These are phyloP conservation scores for Fusarium torulosum DNA, from an alignment of 2,329 filamentous ascomycete genomes.

Conservation along the genomic window DNA sequence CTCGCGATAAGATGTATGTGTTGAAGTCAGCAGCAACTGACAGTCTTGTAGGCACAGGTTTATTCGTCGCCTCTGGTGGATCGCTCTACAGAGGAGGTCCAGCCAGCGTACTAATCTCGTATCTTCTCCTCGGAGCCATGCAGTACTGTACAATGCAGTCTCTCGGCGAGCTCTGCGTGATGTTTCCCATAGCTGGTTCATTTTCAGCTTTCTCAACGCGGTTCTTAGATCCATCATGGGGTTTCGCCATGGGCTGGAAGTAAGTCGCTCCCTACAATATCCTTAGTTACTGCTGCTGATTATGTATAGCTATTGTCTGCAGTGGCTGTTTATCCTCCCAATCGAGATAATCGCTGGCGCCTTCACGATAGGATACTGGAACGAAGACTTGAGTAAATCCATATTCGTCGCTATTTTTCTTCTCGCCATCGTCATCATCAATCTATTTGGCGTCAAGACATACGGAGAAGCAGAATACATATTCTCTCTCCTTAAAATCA, in stretches of 20 bases:
- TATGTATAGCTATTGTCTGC: conserved; percentile 76
- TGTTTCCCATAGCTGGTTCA: conserved; percentile 91
- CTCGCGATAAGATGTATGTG: neutral
- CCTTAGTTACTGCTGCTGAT: neutral
- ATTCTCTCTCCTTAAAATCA: conserved; percentile 87
- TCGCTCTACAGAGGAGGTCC: conserved; percentile 82
- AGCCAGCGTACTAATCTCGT: conserved; percentile 81
- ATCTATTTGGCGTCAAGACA: conserved; percentile 87
- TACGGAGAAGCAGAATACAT: conserved; percentile 93
- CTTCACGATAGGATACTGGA: conserved; percentile 87
- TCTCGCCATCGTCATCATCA: conserved; percentile 79
- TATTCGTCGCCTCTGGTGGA: conserved; percentile 86
- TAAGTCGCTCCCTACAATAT: conserved; percentile 55
- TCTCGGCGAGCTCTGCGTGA: conserved; percentile 88
- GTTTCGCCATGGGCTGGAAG: conserved; percentile 97
- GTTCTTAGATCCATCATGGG: conserved; percentile 94
- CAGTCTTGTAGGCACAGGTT: conserved; percentile 72
- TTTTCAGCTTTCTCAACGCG: conserved; percentile 95
- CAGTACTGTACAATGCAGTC: conserved; percentile 93
- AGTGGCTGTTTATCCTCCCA: conserved; percentile 87
- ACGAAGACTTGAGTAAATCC: conserved; percentile 70
- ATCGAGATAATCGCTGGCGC: conserved; percentile 89
- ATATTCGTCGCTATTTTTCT: conserved; percentile 89
- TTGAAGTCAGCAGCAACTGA: neutral
- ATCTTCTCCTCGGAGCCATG: conserved; percentile 83